These are phyloP conservation scores for Aspergillus ruber DNA, from an alignment of 2,329 filamentous ascomycete species.

Conservation along the genomic window DNA sequence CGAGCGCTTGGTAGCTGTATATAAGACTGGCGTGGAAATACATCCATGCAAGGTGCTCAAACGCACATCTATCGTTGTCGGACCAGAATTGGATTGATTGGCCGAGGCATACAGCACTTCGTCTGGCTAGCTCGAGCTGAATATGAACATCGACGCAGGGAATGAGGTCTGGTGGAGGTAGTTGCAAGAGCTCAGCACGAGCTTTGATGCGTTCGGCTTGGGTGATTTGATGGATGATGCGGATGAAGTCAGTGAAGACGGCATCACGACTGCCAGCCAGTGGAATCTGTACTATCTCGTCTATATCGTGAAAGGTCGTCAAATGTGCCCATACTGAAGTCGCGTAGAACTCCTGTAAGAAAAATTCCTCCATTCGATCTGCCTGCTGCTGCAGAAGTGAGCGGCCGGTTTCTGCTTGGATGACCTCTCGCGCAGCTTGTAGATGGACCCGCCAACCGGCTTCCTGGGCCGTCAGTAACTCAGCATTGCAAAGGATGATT, in stretches of 20 bases:
- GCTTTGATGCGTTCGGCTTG: conserved; percentile 7
- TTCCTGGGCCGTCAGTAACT: conserved; percentile 13
- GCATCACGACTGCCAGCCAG: conserved; percentile 6
- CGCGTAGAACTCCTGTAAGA: conserved; percentile 15
- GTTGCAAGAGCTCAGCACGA: neutral
- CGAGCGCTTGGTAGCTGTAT: conserved; percentile 14
- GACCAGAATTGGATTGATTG: conserved; percentile 3
- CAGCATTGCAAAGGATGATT: conserved; percentile 15
- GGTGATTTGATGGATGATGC: conserved; percentile 15
- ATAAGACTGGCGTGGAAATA: conserved; percentile 16
- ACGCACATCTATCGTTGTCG: conserved; percentile 8
- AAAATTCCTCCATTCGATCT: conserved; percentile 11
- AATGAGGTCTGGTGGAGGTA: neutral
- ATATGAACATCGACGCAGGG: neutral
- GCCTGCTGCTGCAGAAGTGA: neutral
- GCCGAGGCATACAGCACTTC: conserved; percentile 3
- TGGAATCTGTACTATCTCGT: conserved; percentile 5
- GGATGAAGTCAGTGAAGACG: conserved; percentile 15
- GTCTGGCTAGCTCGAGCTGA: conserved; percentile 3
- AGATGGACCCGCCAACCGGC: conserved; percentile 14
- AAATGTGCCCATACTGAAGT: conserved; percentile 10
- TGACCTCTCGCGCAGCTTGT: conserved; percentile 14
- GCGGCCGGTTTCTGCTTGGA: conserved; percentile 1
- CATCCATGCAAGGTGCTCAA: conserved; percentile 10
- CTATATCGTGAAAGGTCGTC: conserved; percentile 12